phyloP scores from a whole-genome alignment of 768 basidiomycete species.

The Royoungia palumana region DNA sequence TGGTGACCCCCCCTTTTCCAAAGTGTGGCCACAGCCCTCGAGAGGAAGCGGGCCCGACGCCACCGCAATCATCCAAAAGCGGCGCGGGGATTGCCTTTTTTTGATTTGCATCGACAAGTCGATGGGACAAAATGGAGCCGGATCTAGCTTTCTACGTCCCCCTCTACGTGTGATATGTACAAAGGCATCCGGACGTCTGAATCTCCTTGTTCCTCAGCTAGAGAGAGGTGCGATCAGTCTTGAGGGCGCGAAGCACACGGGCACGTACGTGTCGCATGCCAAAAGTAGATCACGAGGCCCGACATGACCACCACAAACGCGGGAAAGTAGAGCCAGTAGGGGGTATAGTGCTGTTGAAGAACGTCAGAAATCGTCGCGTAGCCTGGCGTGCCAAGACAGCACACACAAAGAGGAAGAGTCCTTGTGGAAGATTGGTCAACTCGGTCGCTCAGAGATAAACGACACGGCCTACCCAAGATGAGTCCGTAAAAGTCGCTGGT shows the following conservation, averaged over 20 bases:
- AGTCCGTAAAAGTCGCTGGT: constrained; percentile 88
- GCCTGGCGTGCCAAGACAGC: not conserved
- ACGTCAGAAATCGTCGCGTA: not conserved
- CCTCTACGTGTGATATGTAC: constrained; percentile 8
- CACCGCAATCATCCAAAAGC: no score
- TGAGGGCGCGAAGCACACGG: not conserved
- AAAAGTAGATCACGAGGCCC: constrained; percentile 83
- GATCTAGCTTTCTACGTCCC: constrained; percentile 12
- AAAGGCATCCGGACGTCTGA: constrained; percentile 22
- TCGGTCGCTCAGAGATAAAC: not conserved
- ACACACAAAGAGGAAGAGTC: constrained; percentile 53
- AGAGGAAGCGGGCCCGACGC: no score
- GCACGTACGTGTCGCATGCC: constrained; percentile 73
- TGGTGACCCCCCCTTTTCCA: no score
- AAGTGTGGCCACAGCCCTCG: no score
- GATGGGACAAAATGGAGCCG: not conserved
- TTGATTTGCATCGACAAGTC: no score
- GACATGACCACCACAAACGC: constrained; percentile 67
- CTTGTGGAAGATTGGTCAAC: constrained; percentile 18
- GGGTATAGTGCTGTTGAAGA: constrained; percentile 61
- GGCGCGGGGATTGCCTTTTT: no score
- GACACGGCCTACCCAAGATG: constrained; percentile 49
- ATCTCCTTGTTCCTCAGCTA: constrained; percentile 73
- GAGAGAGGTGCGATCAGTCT: not conserved
- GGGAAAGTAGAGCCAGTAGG: constrained; percentile 88